Conservation (phyloP, 345 rosid species). For the Aethionema arabicum region DNA sequence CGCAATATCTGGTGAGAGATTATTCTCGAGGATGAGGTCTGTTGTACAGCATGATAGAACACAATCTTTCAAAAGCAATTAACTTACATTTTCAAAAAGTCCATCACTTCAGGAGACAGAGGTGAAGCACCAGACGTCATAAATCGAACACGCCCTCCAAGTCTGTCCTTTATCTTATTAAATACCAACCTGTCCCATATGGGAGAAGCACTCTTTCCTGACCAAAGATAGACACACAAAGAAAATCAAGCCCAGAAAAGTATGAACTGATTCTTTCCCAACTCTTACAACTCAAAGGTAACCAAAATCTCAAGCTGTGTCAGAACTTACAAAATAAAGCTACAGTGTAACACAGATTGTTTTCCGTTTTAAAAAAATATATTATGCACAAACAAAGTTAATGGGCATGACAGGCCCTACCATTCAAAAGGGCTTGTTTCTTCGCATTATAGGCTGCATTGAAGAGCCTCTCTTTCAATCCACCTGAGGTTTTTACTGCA, state of each 20-base stretch:
- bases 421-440: conserved; percentile 86
- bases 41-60: neutral
- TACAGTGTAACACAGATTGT: neutral
- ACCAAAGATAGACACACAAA: conserved; percentile 18
- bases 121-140: conserved; percentile 94
- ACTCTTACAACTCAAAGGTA: conserved; percentile 6
- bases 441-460: conserved; percentile 95
- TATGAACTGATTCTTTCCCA: neutral
- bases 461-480: conserved; percentile 73
- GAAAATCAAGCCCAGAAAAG: conserved; percentile 16
- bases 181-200: conserved; percentile 98
- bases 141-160: conserved; percentile 90
- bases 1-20: conserved; percentile 15
- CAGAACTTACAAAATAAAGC: conserved; percentile 5
- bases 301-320: conserved; percentile 7
- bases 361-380: conserved; percentile 15
- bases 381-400: conserved; percentile 5
- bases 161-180: conserved; percentile 84
- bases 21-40: conserved; percentile 9
- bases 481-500: conserved; percentile 86
- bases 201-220: conserved; percentile 92
- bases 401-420: conserved; percentile 39
- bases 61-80: conserved; percentile 14
- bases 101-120: conserved; percentile 93
- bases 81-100: conserved; percentile 85